Evolutionary conservation across 2,329 filamentous ascomycete genomes (phyloP).

Genomic region (Aspergillus aculeatinus): DNA sequence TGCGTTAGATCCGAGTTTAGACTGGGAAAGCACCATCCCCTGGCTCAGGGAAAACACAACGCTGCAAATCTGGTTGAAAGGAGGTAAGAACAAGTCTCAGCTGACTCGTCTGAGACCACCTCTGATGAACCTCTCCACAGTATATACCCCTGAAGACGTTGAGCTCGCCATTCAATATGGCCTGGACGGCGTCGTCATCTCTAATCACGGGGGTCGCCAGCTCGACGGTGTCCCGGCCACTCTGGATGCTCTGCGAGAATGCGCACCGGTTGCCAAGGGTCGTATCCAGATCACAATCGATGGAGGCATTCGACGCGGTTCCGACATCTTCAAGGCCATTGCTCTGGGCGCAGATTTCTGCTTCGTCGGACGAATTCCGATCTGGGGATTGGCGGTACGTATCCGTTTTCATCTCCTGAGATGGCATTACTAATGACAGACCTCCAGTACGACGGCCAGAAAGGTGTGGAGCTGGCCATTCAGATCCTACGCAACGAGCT

Average conservation of each 20-base stretch:
- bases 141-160: constrained; percentile 37
- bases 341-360: constrained; percentile 35
- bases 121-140: constrained; percentile 5
- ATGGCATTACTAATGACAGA: too few species aligned
- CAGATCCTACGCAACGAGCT: constrained; percentile 34
- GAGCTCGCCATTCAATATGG: constrained; percentile 35
- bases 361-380: constrained; percentile 34
- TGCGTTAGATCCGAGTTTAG: constrained; percentile 38
- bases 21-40: constrained; percentile 52
- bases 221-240: constrained; percentile 41
- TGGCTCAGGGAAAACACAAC: constrained; percentile 51
- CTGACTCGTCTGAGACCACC: background rate
- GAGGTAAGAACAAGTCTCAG: constrained; percentile 16
- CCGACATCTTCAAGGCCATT: constrained; percentile 40
- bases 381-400: constrained; percentile 36
- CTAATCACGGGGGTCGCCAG: constrained; percentile 42
- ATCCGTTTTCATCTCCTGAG: background rate
- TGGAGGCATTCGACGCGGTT: constrained; percentile 36
- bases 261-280: constrained; percentile 28
- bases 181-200: constrained; percentile 39
- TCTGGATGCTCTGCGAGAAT: constrained; percentile 35
- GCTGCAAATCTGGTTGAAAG: constrained; percentile 43
- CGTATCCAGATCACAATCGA: constrained; percentile 36
- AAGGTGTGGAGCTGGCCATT: constrained; percentile 36
- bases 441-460: constrained; percentile 32